Conservation (phyloP, 1,284 basidiomycete species). For the Hypsizygus ulmarius region DNA sequence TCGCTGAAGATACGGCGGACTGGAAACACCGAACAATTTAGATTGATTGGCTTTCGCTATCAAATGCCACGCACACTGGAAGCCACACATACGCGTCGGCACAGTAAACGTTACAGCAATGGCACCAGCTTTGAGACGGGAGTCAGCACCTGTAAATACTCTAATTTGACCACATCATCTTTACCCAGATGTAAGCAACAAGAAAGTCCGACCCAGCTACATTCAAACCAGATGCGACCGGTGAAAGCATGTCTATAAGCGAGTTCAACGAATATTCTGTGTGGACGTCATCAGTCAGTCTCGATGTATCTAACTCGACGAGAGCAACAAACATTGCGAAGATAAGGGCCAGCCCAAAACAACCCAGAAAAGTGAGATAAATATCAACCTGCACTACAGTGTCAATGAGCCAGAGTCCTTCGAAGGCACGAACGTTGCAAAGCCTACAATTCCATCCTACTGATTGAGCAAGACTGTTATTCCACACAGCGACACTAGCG, state of each 20-base stretch:
- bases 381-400: conserved; percentile 48
- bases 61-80: conserved; percentile 17
- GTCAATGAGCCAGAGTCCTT: conserved; percentile 1
- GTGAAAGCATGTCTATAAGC: conserved; percentile 48
- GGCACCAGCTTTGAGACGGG: conserved; percentile 41
- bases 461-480: conserved; percentile 48
- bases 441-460: conserved; percentile 31
- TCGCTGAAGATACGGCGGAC: conserved; percentile 18
- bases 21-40: conserved; percentile 16
- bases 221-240: conserved; percentile 70
- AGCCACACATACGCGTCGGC: conserved; percentile 34
- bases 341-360: conserved; percentile 53
- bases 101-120: conserved; percentile 41
- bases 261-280: conserved; percentile 62
- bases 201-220: conserved; percentile 57
- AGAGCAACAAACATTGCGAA: conserved; percentile 53
- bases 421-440: background rate
- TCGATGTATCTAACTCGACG: background rate
- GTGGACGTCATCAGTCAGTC: background rate
- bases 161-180: conserved; percentile 20
- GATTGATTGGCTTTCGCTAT: background rate
- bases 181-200: conserved; percentile 61
- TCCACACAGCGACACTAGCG: conserved; percentile 69
- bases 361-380: conserved; percentile 63
- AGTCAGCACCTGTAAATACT: too few species aligned